These are phyloP conservation scores for Asterochloris erici DNA, from an alignment of 139 green algal genomes.

Conservation along the genomic window DNA sequence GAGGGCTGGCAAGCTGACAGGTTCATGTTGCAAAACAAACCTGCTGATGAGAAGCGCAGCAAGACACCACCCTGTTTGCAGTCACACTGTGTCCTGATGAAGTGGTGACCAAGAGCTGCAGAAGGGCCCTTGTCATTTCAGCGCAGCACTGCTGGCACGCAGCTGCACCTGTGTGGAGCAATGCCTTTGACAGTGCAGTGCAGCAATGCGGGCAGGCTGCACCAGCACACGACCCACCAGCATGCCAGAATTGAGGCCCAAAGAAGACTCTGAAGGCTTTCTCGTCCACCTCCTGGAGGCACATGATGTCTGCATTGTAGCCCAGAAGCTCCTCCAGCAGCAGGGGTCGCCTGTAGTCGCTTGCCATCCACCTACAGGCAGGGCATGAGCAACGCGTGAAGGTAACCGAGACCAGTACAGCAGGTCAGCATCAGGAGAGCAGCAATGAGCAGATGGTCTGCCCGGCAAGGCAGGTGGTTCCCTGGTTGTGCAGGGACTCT, in stretches of 20 bases:
- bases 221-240: background rate
- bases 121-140: too few species aligned
- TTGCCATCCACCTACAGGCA: conserved; percentile 53
- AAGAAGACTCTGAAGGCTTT: conserved; percentile 60
- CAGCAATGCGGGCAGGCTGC: too few species aligned
- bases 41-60: background rate
- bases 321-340: conserved; percentile 72
- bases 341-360: conserved; percentile 75
- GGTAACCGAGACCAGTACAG: background rate
- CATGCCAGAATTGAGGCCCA: conserved; percentile 43
- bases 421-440: background rate
- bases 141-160: too few species aligned
- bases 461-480: background rate
- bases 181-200: too few species aligned
- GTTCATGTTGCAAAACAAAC: too few species aligned
- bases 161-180: too few species aligned
- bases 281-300: conserved; percentile 85
- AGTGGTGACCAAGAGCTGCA: too few species aligned
- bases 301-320: conserved; percentile 67
- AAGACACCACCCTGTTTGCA: too few species aligned
- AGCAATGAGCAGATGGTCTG: background rate
- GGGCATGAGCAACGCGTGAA: background rate
- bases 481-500: background rate
- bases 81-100: too few species aligned
- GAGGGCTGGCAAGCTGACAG: too few species aligned